phyloP scores from a whole-genome alignment of 2,329 filamentous ascomycete genomes.

The Colletotrichum incanum region DNA sequence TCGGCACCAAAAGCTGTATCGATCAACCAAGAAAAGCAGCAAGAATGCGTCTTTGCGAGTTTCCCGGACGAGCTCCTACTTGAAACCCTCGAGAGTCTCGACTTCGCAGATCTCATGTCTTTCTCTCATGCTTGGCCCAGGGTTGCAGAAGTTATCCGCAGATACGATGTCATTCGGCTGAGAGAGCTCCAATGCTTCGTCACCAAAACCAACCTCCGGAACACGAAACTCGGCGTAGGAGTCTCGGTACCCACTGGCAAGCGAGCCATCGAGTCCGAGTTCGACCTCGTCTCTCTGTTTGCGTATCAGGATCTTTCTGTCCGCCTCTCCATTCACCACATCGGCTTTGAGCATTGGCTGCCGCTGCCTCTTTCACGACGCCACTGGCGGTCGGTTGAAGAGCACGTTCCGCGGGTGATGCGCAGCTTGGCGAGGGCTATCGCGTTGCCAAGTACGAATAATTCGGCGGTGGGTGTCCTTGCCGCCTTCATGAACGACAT shows the following conservation, averaged over 20 bases:
- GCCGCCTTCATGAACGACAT: slow-evolving; percentile 67
- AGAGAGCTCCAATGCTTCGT: slow-evolving; percentile 65
- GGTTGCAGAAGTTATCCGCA: slow-evolving; percentile 53
- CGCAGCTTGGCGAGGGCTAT: slow-evolving; percentile 46
- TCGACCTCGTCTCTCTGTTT: slow-evolving; percentile 62
- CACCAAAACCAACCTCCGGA: slow-evolving; percentile 58
- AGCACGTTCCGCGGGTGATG: slow-evolving; percentile 44
- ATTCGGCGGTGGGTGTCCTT: slow-evolving; percentile 53
- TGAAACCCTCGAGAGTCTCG: slow-evolving; percentile 51
- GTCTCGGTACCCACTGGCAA: slow-evolving; percentile 50
- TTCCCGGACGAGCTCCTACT: slow-evolving; percentile 61
- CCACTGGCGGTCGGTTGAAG: slow-evolving; percentile 60
- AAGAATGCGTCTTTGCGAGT: neutral
- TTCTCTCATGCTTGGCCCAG: slow-evolving; percentile 56
- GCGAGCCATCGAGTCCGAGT: slow-evolving; percentile 60
- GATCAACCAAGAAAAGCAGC: slow-evolving; percentile 32
- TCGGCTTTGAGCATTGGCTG: slow-evolving; percentile 60
- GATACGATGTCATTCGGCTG: slow-evolving; percentile 56
- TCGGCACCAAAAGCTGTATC: slow-evolving; percentile 44
- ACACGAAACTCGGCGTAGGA: slow-evolving; percentile 60
- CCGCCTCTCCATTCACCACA: slow-evolving; percentile 59
- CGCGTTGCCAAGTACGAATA: slow-evolving; percentile 40
- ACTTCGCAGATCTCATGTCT: slow-evolving; percentile 54
- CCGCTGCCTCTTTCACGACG: slow-evolving; percentile 62
- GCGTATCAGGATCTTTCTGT: slow-evolving; percentile 56